A percentile compares a stretch with the other conserved stretches of the same genome.
Conservation (phyloP, 768 basidiomycete species). For the Rhodotorula graminis region DNA sequence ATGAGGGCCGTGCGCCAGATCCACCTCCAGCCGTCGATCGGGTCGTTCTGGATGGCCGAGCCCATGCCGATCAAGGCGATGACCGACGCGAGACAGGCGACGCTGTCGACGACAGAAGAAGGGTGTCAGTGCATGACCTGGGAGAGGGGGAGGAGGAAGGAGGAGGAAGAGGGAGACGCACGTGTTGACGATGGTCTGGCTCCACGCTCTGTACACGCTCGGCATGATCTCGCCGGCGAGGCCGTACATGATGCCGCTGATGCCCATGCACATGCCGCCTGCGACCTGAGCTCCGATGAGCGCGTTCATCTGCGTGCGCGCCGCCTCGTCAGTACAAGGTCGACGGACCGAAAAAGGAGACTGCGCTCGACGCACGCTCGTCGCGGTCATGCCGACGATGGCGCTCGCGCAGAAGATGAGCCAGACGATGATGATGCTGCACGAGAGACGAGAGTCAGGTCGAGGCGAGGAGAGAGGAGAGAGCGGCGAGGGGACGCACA, state of each 20-base stretch:
- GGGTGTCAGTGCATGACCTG: too few relatives aligned
- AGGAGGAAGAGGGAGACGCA: neutral
- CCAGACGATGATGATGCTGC: conserved; percentile 1
- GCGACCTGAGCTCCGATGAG: conserved; percentile 3
- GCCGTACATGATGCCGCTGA: conserved; percentile 13
- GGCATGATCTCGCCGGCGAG: conserved; percentile 6
- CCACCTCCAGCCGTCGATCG: conserved; percentile 17
- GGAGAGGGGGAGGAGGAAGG: too few relatives aligned
- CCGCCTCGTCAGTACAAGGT: too few relatives aligned
- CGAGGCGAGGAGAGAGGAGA: neutral
- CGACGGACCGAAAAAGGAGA: too few relatives aligned
- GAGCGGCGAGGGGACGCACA: neutral
- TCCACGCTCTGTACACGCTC: neutral
- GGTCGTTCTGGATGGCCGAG: neutral
- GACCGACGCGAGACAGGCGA: neutral
- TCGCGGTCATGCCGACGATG: conserved; percentile 14
- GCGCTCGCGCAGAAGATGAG: conserved; percentile 5
- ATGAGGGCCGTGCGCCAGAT: neutral
- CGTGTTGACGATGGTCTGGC: conserved; percentile 4
- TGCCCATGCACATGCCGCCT: neutral
- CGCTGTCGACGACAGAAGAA: neutral
- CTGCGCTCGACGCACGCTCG: too few relatives aligned
- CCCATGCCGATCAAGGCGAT: conserved; percentile 6
- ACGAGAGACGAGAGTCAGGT: neutral
- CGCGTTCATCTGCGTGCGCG: neutral